Percentiles rank a stretch among this genome's conserved stretches.
These are phyloP conservation scores for Pyrrhoderma lamaoense DNA, from an alignment of 1,284 basidiomycete species.

Conservation along the genomic window DNA sequence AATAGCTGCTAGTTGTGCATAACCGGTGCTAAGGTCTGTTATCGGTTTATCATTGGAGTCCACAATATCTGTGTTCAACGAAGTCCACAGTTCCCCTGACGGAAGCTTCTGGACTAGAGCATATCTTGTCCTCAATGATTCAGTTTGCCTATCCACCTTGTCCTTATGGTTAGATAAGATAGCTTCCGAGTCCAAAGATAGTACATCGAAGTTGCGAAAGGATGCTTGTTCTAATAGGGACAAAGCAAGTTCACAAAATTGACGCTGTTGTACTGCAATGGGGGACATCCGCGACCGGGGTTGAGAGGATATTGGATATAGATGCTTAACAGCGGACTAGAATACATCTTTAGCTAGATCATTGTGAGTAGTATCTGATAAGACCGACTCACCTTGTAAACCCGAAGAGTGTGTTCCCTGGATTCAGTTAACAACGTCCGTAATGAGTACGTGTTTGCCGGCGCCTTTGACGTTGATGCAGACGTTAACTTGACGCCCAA, in stretches of 20 bases:
- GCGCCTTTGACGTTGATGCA: conserved; percentile 29
- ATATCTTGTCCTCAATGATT: conserved; percentile 37
- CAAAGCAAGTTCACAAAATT: conserved; percentile 64
- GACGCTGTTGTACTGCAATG: conserved; percentile 58
- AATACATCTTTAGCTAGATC: conserved; percentile 19
- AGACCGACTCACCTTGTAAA: conserved; percentile 40
- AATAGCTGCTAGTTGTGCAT: conserved; percentile 68
- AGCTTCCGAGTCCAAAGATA: conserved; percentile 39
- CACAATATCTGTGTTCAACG: conserved; percentile 45
- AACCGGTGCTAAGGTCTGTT: conserved; percentile 47
- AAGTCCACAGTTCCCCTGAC: conserved; percentile 69
- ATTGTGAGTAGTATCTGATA: not conserved
- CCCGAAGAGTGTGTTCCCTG: conserved; percentile 43
- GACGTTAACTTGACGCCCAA: conserved; percentile 20
- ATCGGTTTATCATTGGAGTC: conserved; percentile 32
- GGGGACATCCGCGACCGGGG: conserved; percentile 53
- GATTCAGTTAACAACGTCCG: conserved; percentile 54
- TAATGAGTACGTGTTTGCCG: conserved; percentile 43
- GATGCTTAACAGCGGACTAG: conserved; percentile 55
- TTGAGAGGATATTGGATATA: conserved; percentile 59
- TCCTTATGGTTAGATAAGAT: conserved; percentile 31
- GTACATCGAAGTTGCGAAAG: conserved; percentile 33
- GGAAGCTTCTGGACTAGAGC: conserved; percentile 73
- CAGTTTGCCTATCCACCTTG: conserved; percentile 23
- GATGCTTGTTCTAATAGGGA: conserved; percentile 67